phyloP scores from a whole-genome alignment of 177 flowering plant species.

The Tripterygium wilfordii region DNA sequence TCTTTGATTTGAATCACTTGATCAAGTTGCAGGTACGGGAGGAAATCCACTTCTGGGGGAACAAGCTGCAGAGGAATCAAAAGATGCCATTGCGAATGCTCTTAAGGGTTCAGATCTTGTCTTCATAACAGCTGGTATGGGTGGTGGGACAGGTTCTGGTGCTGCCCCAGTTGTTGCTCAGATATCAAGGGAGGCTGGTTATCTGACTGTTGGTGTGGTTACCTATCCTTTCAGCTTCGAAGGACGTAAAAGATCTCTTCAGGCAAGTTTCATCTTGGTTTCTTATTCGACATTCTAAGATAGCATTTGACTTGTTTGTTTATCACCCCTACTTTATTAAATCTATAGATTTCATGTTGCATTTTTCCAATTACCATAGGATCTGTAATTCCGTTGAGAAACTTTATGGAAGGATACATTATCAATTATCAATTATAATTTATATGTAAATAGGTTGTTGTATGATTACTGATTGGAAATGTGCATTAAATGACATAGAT shows the following conservation, averaged over 20 bases:
- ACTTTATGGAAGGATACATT: too few species aligned
- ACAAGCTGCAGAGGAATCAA: slow-evolving; percentile 99
- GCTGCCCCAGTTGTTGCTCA: slow-evolving; percentile 99
- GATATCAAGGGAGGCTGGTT: slow-evolving; percentile 92
- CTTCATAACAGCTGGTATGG: slow-evolving; percentile 98
- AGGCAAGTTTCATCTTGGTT: slow-evolving; percentile 51
- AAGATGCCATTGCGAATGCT: slow-evolving; percentile 78
- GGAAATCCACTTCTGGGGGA: slow-evolving; percentile 95
- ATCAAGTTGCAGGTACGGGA: slow-evolving; percentile 80
- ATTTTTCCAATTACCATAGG: too few species aligned
- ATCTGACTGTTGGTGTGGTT: slow-evolving; percentile 97
- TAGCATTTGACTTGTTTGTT: slow-evolving; percentile 1
- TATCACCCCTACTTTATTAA: too few species aligned
- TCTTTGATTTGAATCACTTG: slow-evolving; percentile 15
- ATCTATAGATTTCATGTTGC: too few species aligned
- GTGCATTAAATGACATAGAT: too few species aligned
- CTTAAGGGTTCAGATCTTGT: slow-evolving; percentile 97
- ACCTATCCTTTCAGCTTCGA: slow-evolving; percentile 99
- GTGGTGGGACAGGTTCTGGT: slow-evolving; percentile 99
- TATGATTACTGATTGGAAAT: too few species aligned
- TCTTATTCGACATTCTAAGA: slow-evolving; percentile 1
- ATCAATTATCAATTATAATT: too few species aligned
- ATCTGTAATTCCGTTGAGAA: too few species aligned
- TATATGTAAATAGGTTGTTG: too few species aligned
- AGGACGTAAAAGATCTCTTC: slow-evolving; percentile 93